These are phyloP conservation scores for Plasmodium falciparum DNA, from an alignment of 169 alveolate genomes.

Conservation along the genomic window DNA sequence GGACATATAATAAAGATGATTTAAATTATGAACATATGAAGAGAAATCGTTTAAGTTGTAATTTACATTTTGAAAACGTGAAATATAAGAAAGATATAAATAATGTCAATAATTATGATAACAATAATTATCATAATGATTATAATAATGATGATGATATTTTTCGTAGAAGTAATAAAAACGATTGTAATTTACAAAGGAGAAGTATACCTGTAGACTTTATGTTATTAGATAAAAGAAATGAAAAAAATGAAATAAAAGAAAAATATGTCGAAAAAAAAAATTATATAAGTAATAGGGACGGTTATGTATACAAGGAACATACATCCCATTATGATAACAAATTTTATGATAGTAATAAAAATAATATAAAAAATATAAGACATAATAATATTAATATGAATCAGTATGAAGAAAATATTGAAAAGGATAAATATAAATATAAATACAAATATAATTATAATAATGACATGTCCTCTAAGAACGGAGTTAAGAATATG, in stretches of 20 bases:
- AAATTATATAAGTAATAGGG: too few relatives aligned
- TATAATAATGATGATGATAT: neutral
- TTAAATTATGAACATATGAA: neutral
- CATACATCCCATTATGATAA: too few relatives aligned
- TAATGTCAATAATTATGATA: neutral
- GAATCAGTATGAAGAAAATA: too few relatives aligned
- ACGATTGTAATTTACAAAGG: slow-evolving; percentile 10
- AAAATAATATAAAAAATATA: too few relatives aligned
- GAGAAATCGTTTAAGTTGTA: slow-evolving; percentile 31
- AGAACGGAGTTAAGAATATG: neutral
- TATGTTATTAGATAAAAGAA: slow-evolving; percentile 11
- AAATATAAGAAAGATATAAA: neutral
- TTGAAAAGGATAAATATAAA: too few relatives aligned
- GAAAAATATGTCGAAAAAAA: neutral
- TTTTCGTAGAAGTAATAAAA: neutral
- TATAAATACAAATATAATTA: too few relatives aligned
- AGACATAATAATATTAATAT: too few relatives aligned
- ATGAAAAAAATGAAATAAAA: neutral
- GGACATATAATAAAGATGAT: slow-evolving; percentile 29
- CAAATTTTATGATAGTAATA: too few relatives aligned
- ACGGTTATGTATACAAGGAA: too few relatives aligned
- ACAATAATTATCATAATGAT: neutral
- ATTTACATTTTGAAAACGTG: slow-evolving; percentile 7
- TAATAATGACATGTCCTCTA: too few relatives aligned
- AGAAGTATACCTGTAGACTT: slow-evolving; percentile 57